phyloP scores from a whole-genome alignment of 2,329 filamentous ascomycete genomes.

The Fusarium sp. region DNA sequence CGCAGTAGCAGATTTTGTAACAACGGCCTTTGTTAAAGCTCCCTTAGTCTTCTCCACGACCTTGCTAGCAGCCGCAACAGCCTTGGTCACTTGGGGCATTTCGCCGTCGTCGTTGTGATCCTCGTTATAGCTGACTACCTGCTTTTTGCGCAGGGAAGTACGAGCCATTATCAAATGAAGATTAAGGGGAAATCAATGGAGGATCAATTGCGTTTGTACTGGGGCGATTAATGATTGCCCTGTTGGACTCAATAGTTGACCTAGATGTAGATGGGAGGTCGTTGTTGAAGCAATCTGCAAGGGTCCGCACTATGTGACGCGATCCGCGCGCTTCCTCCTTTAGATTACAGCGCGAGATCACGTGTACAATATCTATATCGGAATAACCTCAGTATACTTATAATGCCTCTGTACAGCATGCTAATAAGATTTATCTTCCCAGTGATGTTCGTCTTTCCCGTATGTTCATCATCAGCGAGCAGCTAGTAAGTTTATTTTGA shows the following conservation, averaged over 20 bases:
- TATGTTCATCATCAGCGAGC: too few relatives aligned
- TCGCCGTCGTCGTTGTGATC: slow-evolving; percentile 40
- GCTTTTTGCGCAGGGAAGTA: slow-evolving; percentile 52
- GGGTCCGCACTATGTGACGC: slow-evolving; percentile 29
- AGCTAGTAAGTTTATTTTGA: too few relatives aligned
- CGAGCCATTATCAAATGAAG: slow-evolving; percentile 50
- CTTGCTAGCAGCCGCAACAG: slow-evolving; percentile 39
- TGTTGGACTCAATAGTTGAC: neutral
- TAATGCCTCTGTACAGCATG: neutral
- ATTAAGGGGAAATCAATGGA: neutral
- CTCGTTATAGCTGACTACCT: slow-evolving; percentile 51
- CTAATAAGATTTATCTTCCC: too few relatives aligned
- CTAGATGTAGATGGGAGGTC: neutral
- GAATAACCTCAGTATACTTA: neutral
- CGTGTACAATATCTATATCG: slow-evolving; percentile 24
- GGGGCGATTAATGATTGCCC: too few relatives aligned
- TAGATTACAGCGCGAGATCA: slow-evolving; percentile 41
- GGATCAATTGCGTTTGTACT: neutral
- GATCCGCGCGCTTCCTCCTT: slow-evolving; percentile 39
- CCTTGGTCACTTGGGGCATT: slow-evolving; percentile 31
- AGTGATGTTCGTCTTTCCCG: too few relatives aligned
- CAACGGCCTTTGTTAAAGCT: slow-evolving; percentile 35
- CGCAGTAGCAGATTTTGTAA: slow-evolving; percentile 40
- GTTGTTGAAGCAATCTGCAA: neutral
- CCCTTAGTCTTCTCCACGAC: slow-evolving; percentile 49